Conservation (phyloP, 345 rosid species). For the Camelina sativa region DNA sequence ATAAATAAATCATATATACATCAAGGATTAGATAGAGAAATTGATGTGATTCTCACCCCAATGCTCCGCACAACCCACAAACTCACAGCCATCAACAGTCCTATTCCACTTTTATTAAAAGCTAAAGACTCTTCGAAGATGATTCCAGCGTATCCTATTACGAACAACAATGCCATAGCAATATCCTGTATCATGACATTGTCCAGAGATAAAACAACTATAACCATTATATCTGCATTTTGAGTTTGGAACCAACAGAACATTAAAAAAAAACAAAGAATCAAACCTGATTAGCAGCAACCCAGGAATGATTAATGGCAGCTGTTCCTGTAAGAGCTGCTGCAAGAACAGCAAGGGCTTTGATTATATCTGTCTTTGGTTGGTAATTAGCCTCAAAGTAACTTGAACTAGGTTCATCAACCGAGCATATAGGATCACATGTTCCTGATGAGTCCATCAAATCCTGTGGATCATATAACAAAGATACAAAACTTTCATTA, state of each 20-base stretch:
- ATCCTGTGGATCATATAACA: constrained; percentile 55
- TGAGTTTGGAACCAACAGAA: not conserved
- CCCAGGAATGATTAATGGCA: constrained; percentile 95
- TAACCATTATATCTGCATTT: not conserved
- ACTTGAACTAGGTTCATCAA: constrained; percentile 81
- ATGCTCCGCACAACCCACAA: constrained; percentile 88
- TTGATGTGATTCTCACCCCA: constrained; percentile 59
- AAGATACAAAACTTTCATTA: not conserved
- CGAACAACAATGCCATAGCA: constrained; percentile 93
- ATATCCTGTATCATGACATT: constrained; percentile 66
- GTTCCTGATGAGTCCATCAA: constrained; percentile 56
- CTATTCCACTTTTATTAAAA: constrained; percentile 96
- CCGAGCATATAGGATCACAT: constrained; percentile 89
- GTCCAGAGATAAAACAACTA: not conserved
- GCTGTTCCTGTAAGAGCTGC: constrained; percentile 80
- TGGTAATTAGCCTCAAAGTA: constrained; percentile 72
- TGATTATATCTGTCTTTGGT: constrained; percentile 82
- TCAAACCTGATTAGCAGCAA: constrained; percentile 89
- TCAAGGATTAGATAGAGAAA: not conserved
- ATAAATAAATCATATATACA: not conserved
- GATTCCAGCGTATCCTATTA: constrained; percentile 85
- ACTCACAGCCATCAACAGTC: constrained; percentile 95
- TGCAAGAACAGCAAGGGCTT: constrained; percentile 78
- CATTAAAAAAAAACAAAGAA: not conserved
- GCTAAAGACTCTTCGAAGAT: constrained; percentile 94